Evolutionary conservation across 371 early-diverging fungal species (phyloP).

Genomic region (Circinella umbellata): DNA sequence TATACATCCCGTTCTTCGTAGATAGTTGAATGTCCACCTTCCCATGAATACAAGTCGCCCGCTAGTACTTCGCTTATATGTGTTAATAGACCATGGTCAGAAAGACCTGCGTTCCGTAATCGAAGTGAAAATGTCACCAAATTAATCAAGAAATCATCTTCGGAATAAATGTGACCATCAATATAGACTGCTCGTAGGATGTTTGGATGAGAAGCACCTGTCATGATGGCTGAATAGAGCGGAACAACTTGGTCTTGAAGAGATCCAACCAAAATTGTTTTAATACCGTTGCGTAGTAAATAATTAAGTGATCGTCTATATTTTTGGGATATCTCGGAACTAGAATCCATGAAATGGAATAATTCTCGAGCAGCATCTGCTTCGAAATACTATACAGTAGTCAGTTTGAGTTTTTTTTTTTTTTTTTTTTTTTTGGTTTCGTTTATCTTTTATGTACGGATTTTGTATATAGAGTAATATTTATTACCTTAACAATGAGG

Average conservation of each 20-base stretch:
- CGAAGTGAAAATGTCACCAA: conserved; percentile 84
- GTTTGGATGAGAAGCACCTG: conserved; percentile 86
- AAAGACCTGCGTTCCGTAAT: conserved; percentile 84
- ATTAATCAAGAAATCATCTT: conserved; percentile 86
- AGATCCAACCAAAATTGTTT: conserved; percentile 73
- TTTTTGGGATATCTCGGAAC: conserved; percentile 65
- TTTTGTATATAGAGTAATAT: no score
- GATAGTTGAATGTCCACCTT: conserved; percentile 92
- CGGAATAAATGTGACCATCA: conserved; percentile 76
- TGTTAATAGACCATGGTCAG: conserved; percentile 84
- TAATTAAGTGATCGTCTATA: conserved; percentile 75
- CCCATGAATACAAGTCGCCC: conserved; percentile 88
- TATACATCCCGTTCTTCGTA: conserved; percentile 92
- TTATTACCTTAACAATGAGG: conserved; percentile 73
- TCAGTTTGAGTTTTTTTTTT: not conserved
- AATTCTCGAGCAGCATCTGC: conserved; percentile 91
- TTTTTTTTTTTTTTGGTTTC: not conserved
- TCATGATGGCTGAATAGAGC: conserved; percentile 92
- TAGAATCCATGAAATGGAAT: conserved; percentile 91
- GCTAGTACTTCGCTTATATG: conserved; percentile 87
- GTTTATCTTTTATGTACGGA: no score
- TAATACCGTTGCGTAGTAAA: conserved; percentile 71
- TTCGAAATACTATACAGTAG: conserved; percentile 73
- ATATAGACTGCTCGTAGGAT: conserved; percentile 92
- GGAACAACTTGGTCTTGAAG: conserved; percentile 97